A percentile compares a stretch with the other conserved stretches of the same genome.
phyloP scores from a whole-genome alignment of 108 stramenopile species.

The Cyclostephanos invisitatus region DNA sequence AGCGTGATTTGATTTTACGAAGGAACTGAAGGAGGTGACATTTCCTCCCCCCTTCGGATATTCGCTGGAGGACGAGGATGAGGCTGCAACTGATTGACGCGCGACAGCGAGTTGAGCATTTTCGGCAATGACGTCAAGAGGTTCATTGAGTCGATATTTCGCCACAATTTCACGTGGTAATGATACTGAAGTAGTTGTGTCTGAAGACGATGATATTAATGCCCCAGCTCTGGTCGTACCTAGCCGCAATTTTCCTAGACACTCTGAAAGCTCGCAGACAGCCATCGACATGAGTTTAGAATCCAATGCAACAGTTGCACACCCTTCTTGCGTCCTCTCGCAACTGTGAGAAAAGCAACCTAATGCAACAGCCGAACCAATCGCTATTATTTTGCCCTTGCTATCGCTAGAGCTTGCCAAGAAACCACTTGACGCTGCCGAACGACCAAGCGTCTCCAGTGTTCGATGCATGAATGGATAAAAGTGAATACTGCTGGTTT shows the following conservation, averaged over 20 bases:
- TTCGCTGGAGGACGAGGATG: background rate
- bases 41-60: background rate
- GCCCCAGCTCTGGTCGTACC: background rate
- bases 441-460: conserved; percentile 44
- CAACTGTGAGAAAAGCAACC: conserved; percentile 13
- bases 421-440: conserved; percentile 31
- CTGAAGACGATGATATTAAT: background rate
- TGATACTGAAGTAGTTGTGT: background rate
- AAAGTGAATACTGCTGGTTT: conserved; percentile 4
- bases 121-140: conserved; percentile 4
- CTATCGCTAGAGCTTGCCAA: conserved; percentile 21
- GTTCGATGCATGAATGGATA: conserved; percentile 58
- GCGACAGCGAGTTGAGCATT: background rate
- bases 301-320: conserved; percentile 33
- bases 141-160: conserved; percentile 29
- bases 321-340: conserved; percentile 4
- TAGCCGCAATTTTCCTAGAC: conserved; percentile 9
- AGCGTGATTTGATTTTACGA: conserved; percentile 10
- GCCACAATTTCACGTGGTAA: background rate
- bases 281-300: conserved; percentile 46
- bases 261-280: conserved; percentile 31
- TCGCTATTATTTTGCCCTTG: conserved; percentile 32
- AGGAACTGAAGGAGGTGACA: conserved; percentile 2
- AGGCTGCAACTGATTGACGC: background rate
- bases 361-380: conserved; percentile 40